Percentiles rank a stretch among this genome's conserved stretches.
Conservation (phyloP, 345 rosid species). For the Sisymbrium altissimum region DNA sequence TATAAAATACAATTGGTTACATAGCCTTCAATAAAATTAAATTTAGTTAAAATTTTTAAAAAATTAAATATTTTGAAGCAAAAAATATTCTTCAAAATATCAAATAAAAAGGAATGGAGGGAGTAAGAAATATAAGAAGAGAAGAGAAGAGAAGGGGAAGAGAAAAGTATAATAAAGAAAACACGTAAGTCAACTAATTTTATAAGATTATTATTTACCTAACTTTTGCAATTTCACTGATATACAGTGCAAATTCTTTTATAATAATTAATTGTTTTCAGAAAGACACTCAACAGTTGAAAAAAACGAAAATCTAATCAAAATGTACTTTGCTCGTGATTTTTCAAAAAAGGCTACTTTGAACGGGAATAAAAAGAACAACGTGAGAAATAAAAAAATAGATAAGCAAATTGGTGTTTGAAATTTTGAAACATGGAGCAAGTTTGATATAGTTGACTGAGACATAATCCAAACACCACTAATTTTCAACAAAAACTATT, state of each 20-base stretch:
- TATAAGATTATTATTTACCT: background rate
- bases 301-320: background rate
- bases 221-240: background rate
- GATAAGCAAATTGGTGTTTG: background rate
- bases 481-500: background rate
- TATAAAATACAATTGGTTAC: no score
- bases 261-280: background rate
- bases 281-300: constrained; percentile 2
- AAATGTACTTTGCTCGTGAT: background rate
- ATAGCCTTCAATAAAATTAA: no score
- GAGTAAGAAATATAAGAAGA: no score
- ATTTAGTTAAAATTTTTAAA: no score
- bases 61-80: no score
- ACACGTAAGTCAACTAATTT: background rate
- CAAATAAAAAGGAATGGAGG: no score
- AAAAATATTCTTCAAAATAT: no score
- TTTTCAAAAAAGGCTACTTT: constrained; percentile 23
- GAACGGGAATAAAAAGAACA: constrained; percentile 2
- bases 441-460: background rate
- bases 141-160: no score
- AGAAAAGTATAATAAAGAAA: background rate
- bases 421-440: constrained; percentile 10
- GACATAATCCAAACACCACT: background rate
- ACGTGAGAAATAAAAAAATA: background rate
- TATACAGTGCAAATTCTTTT: background rate